Base-by-base conservation (phyloP, 768 basidiomycete species). In the Phallus indusiatus region DNA sequence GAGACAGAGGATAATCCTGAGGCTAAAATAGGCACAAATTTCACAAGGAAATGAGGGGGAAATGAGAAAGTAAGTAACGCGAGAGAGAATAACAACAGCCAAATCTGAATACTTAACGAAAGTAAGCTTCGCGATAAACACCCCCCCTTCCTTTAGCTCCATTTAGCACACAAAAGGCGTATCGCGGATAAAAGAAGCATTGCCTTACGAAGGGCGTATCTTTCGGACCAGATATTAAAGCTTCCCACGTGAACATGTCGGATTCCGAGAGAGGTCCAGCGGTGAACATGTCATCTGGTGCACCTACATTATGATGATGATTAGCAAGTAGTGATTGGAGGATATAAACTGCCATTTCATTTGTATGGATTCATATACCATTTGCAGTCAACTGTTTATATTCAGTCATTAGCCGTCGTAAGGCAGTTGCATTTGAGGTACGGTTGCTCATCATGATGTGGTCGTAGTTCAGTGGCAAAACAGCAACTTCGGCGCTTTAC, bases 181-280 rank as follows among this genome's bases (percentile, higher is more conserved):
- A 22, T 57, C 55, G 37, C 22, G 49, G 28, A 59, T 17, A 18
- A 36, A 54, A 46, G 61, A 54, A 36, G 20, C 33, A 37, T 10
- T 11, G 24, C 75, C 85, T 70, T 71, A 93, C 90, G 67, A 94
- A 96, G 1, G 94, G 94, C 36, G 94, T 97, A 62, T 92, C 94
- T 67, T 94, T 90, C 20, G 94, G 94, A 2, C 94, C 94, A 67
- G 82, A 86, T 55, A 97, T 93, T 65, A 97, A 78, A 8, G 94
- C 93, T 72, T 96, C 94, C 94, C 94, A 95, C 59, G 85, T 88
- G 72, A 96, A 92, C 76, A 97, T 91, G 72, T 96, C 92, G 58
- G 86, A 83, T 73, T 96, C 93, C 56, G 89, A 85, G 64, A 94
- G 78, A 42, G 93, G 93, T 1, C 93, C 93, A 88, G 68, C 94